These are phyloP conservation scores for Nannizziopsis barbatae DNA, from an alignment of 2,329 filamentous ascomycete genomes.

Conservation along the genomic window DNA sequence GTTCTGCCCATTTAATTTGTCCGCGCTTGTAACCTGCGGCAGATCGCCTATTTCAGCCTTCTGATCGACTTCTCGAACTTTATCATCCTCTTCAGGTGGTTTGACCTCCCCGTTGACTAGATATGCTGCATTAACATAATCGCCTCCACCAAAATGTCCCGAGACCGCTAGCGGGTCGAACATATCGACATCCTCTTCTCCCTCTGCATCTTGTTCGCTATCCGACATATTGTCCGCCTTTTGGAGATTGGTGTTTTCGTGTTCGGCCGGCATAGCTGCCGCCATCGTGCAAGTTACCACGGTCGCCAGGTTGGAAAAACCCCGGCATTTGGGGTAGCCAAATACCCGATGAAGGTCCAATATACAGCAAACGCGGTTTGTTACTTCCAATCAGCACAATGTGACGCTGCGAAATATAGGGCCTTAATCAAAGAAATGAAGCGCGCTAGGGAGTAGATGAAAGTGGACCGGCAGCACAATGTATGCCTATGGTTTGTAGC, in stretches of 20 bases:
- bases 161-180: conserved; percentile 23
- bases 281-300: conserved; percentile 31
- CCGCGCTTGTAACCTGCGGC: not conserved
- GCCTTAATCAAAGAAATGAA: not conserved
- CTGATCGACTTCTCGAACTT: conserved; percentile 20
- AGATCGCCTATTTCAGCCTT: conserved; percentile 13
- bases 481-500: not conserved
- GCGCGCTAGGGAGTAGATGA: too few relatives aligned
- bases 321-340: conserved; percentile 14
- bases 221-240: conserved; percentile 27
- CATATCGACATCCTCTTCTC: conserved; percentile 35
- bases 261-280: conserved; percentile 32
- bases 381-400: not conserved
- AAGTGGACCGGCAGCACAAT: not conserved
- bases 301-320: conserved; percentile 29
- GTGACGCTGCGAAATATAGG: not conserved
- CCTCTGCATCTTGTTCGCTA: conserved; percentile 36
- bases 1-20: conserved; percentile 22
- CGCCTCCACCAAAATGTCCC: conserved; percentile 21
- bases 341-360: not conserved
- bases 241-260: conserved; percentile 27
- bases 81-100: conserved; percentile 21
- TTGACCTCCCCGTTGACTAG: conserved; percentile 26
- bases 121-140: conserved; percentile 9
- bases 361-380: not conserved